Conservation (phyloP, 352 stramenopile species). For the Pythium guiyangense region DNA sequence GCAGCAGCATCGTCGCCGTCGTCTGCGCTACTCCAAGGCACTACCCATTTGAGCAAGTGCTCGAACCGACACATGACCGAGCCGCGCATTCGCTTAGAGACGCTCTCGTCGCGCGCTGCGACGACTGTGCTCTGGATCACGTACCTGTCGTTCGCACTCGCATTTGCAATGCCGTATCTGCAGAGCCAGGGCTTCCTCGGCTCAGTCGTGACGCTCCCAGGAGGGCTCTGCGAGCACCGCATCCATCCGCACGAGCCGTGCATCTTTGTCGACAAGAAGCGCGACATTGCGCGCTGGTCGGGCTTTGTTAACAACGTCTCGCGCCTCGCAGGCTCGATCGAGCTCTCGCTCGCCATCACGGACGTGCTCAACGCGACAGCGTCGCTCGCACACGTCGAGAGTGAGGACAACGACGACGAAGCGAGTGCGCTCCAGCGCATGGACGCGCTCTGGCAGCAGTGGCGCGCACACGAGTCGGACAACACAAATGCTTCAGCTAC, state of each 20-base stretch:
- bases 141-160: slow-evolving; percentile 71
- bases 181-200: slow-evolving; percentile 71
- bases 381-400: not conserved
- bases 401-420: slow-evolving; percentile 4
- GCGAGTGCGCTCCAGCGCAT: slow-evolving; percentile 24
- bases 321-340: slow-evolving; percentile 52
- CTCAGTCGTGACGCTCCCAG: slow-evolving; percentile 51
- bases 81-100: slow-evolving; percentile 76
- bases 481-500: not conserved
- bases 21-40: slow-evolving; percentile 16
- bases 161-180: slow-evolving; percentile 65
- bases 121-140: slow-evolving; percentile 71
- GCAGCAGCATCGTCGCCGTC: slow-evolving; percentile 12
- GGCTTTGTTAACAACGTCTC: slow-evolving; percentile 74
- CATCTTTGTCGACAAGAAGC: slow-evolving; percentile 57
- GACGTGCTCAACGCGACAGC: slow-evolving; percentile 41
- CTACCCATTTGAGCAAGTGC: slow-evolving; percentile 1
- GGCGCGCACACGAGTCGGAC: slow-evolving; percentile 6
- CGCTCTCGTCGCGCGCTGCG: slow-evolving; percentile 65
- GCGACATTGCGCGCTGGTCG: slow-evolving; percentile 48
- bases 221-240: slow-evolving; percentile 35
- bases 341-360: slow-evolving; percentile 46
- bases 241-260: slow-evolving; percentile 35
- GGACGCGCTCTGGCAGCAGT: slow-evolving; percentile 16
- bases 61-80: slow-evolving; percentile 10